Evolutionary conservation across 805 yeast species (phyloP), one percentile per base, ranked within the genome.

Genomic region (Myxozyma neglecta): DNA sequence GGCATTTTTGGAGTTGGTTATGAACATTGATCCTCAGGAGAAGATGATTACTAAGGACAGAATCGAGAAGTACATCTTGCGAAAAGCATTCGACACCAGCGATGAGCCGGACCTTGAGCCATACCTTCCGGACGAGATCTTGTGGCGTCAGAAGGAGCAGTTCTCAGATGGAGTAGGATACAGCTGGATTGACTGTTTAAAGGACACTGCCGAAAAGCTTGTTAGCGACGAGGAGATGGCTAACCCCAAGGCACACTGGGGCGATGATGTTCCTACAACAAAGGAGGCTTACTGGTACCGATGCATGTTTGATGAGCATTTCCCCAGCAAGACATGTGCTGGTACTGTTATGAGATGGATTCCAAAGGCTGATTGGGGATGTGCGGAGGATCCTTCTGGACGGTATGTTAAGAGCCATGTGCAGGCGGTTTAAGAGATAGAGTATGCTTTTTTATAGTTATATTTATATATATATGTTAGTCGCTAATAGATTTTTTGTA

Each of bases 281-380:
- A 94, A 94, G 83, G 99, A 94, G 82, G 98, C 99, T 50, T 94
- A 91, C 85, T 94, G 97, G 96, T 94, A 94, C 85, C 88, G 99
- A 84, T 83, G 88, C 74, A 89, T 91, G 83, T 94, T 94, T 72
- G 99, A 94, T 78, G 96, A 89, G 72, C 79, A 90, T 71, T 94
- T 91, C 88, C 89, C 92, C 64, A 86, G 87, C 71, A 82, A 85
- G 77, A 94, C 97, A 68, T 99, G 96, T 68, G 97, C 97, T 62
- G 80, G 85, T 45, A 94, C 99, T 18, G 99, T 94, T 63, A 91
- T 90, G 97, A 88, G 99, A 83, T 94, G 99, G 99, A 79, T 94
- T 78, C 99, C 99, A 75, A 94, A 94, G 83, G 98, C 98, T 66
- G 99, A 94, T 77, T 94, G 99, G 99, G 99, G 99, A 69, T 94